Evolutionary conservation across 371 early-diverging fungal species (phyloP), one percentile per base, ranked within the genome.

Genomic region (Enteropsectra breve): DNA sequence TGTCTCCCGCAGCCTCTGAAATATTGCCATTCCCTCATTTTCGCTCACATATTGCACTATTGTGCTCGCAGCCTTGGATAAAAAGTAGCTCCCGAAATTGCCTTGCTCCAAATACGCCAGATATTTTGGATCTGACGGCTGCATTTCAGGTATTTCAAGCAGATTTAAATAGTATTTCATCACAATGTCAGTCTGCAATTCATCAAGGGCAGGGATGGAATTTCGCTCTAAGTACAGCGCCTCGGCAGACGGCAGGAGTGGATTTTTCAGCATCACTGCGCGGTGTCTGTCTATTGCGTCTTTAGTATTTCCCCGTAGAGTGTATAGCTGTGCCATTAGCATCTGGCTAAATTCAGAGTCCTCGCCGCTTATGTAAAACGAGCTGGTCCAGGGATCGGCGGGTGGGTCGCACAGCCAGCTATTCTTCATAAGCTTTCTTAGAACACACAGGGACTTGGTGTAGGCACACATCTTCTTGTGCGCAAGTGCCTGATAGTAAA

Each of bases 401-500:
- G 23, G 23, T 2, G 29, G 30, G 38, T 75, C 70, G 6, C 24
- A 38, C 6, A 36, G 30, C n/a, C 21, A 15, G 24, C 65, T 40
- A 34, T 63, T 58, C 33, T 66, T 18, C 24, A 60, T n/a, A 28
- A 63, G 63, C n/a, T 8, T 50, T 29, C 28, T 58, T 6, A 78
- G 57, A 2, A 47, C 8, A 5, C 38, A 23, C 21, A 69, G 59
- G 5, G 76, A 76, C 30, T 74, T 59, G 24, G 48, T 55, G 55
- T 74, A 74, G 26, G 76, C 70, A 33, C 75, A 74, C 28, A 70
- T 23, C n/a, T 74, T 33, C 21, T 65, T 73, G 52, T 73, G 71
- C 54, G 70, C 70, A 1, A 76, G 54, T 23, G 70, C 75, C 40
- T 66, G 53, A 59, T 80, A 80, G 69, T 64, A 80, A 11, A 57